Conservation (phyloP, 1,139 yeast species). For the Candida sp. region DNA sequence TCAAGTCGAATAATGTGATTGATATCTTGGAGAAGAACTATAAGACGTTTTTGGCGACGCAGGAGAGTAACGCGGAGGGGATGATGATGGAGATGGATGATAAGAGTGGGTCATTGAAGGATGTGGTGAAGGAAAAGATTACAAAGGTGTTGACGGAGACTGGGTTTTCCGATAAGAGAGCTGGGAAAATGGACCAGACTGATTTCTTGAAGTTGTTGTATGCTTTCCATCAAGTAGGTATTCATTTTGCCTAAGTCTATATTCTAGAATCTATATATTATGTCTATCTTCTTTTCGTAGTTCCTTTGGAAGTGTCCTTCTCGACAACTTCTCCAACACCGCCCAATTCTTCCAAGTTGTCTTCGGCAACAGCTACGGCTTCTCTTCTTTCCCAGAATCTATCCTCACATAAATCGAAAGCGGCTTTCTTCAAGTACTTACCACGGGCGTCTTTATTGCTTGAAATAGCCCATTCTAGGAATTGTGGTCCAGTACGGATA, state of each 20-base stretch:
- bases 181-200: slow-evolving; percentile 94
- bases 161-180: slow-evolving; percentile 82
- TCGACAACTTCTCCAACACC: slow-evolving; percentile 94
- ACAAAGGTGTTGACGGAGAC: slow-evolving; percentile 76
- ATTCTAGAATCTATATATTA: not conserved
- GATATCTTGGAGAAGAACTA: slow-evolving; percentile 90
- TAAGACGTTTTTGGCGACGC: slow-evolving; percentile 73
- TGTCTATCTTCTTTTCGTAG: slow-evolving; percentile 48
- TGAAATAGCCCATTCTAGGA: slow-evolving; percentile 92
- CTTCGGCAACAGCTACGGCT: slow-evolving; percentile 87
- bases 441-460: slow-evolving; percentile 89
- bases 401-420: slow-evolving; percentile 91
- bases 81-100: slow-evolving; percentile 49
- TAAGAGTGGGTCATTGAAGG: slow-evolving; percentile 36
- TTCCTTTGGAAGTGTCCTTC: slow-evolving; percentile 57
- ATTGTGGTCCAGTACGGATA: slow-evolving; percentile 82
- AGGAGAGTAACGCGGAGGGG: slow-evolving; percentile 52
- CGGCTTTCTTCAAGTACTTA: slow-evolving; percentile 84
- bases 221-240: slow-evolving; percentile 97
- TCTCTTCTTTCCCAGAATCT: slow-evolving; percentile 99
- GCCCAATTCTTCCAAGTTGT: slow-evolving; percentile 85
- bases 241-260: slow-evolving; percentile 77
- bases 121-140: slow-evolving; percentile 60
- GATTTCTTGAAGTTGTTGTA: slow-evolving; percentile 87
- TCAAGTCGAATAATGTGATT: slow-evolving; percentile 81